A percentile compares a stretch with the other conserved stretches of the same genome.
phyloP scores from a whole-genome alignment of 2,329 filamentous ascomycete genomes.

The Fusarium clavum region DNA sequence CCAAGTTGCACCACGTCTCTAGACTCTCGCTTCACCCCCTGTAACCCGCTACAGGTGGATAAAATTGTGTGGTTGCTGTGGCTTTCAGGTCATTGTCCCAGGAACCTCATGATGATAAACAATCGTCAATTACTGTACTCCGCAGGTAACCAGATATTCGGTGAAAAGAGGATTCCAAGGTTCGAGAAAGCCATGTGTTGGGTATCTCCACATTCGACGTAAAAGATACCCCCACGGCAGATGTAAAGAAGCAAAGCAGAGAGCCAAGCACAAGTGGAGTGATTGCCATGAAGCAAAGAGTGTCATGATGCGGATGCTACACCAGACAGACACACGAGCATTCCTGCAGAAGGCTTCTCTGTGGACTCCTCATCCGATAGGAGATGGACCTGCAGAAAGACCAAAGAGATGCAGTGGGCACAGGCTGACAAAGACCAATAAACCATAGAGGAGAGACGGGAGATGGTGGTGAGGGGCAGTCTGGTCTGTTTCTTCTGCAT shows the following conservation, averaged over 20 bases:
- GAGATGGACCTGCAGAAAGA: constrained; percentile 43
- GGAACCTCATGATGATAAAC: constrained; percentile 28
- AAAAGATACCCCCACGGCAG: constrained; percentile 32
- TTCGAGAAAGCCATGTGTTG: constrained; percentile 4
- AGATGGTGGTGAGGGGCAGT: constrained; percentile 41
- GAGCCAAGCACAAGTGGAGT: constrained; percentile 29
- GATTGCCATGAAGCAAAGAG: constrained; percentile 19
- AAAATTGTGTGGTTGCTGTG: constrained; percentile 31
- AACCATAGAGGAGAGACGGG: constrained; percentile 8
- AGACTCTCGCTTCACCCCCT: constrained; percentile 39
- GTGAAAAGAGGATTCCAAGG: constrained; percentile 1
- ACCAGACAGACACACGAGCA: constrained; percentile 33
- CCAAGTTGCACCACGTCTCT: constrained; percentile 35
- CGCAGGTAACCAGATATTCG: constrained; percentile 1
- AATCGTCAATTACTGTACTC: constrained; percentile 5
- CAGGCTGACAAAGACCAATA: constrained; percentile 35
- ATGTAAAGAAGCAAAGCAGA: background rate
- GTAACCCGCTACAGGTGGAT: constrained; percentile 36
- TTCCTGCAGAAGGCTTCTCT: constrained; percentile 17
- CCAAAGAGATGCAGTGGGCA: constrained; percentile 22
- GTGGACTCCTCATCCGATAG: constrained; percentile 41
- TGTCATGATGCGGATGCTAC: constrained; percentile 41
- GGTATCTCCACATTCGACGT: background rate
- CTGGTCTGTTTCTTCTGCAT: constrained; percentile 39
- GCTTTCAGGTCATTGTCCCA: constrained; percentile 21